phyloP scores from a whole-genome alignment of 2,329 filamentous ascomycete genomes.

The Lomentospora prolificans region DNA sequence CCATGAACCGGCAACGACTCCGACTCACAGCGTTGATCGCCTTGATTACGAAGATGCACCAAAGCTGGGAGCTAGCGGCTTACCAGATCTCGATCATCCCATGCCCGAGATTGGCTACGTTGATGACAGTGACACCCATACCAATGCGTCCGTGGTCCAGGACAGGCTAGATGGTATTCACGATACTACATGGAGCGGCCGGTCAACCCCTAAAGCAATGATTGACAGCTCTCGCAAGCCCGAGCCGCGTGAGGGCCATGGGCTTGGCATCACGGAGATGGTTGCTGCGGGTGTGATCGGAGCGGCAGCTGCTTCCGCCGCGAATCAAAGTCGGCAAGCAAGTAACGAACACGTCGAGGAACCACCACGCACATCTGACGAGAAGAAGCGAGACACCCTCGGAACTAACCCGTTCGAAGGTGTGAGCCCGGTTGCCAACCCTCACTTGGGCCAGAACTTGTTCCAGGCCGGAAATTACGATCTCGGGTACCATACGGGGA shows the following conservation, averaged over 20 bases:
- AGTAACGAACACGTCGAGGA: slow-evolving; percentile 55
- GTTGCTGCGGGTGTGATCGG: slow-evolving; percentile 43
- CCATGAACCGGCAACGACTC: slow-evolving; percentile 43
- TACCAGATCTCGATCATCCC: slow-evolving; percentile 60
- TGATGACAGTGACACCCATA: slow-evolving; percentile 57
- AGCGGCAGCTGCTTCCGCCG: slow-evolving; percentile 37
- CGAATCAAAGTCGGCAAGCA: slow-evolving; percentile 39
- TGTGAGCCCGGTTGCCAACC: slow-evolving; percentile 50
- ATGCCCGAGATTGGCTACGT: slow-evolving; percentile 68
- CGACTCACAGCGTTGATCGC: slow-evolving; percentile 48
- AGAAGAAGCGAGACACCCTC: slow-evolving; percentile 56
- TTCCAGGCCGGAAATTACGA: slow-evolving; percentile 17
- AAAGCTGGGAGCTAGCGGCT: slow-evolving; percentile 56
- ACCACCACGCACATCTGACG: slow-evolving; percentile 51
- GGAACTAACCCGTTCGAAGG: slow-evolving; percentile 60
- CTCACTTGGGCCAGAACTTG: slow-evolving; percentile 40
- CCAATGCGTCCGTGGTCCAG: slow-evolving; percentile 76
- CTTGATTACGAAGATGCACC: slow-evolving; percentile 42
- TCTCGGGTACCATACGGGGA: slow-evolving; percentile 8
- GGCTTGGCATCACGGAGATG: slow-evolving; percentile 34
- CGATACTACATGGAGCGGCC: neutral
- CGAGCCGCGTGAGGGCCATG: slow-evolving; percentile 11
- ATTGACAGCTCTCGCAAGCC: neutral
- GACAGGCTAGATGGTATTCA: slow-evolving; percentile 52
- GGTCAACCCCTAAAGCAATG: slow-evolving; percentile 15